A percentile compares a stretch with the other conserved stretches of the same genome.
Evolutionary conservation across 192 early-diverging fungal genomes (phyloP).

Genomic region (Rhizophagus clarus): DNA sequence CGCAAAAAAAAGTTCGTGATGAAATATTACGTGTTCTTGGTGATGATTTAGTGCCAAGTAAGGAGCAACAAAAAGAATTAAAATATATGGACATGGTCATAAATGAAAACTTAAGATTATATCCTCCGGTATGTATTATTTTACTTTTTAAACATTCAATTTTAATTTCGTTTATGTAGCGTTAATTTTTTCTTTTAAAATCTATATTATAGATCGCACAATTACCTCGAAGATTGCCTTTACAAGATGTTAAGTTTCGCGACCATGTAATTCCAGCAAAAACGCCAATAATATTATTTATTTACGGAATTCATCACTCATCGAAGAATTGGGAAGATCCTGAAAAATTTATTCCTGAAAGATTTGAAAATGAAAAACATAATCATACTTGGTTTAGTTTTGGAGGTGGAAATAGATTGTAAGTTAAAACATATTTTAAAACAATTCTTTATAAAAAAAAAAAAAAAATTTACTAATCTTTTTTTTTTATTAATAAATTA

Average conservation of each 20-base stretch:
- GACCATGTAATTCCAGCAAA: background rate
- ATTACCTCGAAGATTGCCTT: background rate
- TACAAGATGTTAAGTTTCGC: background rate
- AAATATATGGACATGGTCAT: slow-evolving; percentile 4
- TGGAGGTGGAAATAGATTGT: background rate
- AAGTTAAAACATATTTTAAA: background rate
- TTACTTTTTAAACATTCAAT: background rate
- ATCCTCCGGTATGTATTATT: background rate
- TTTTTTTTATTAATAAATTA: background rate
- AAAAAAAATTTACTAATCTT: too few relatives aligned
- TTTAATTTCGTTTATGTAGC: background rate
- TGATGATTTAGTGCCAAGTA: background rate
- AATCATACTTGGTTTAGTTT: background rate
- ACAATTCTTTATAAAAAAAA: too few relatives aligned
- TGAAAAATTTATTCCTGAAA: slow-evolving; percentile 6
- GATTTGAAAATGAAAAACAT: background rate
- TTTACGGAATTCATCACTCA: background rate
- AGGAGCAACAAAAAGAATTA: background rate
- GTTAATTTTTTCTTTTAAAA: background rate
- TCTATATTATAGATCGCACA: background rate
- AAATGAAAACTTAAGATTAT: background rate
- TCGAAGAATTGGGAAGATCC: background rate
- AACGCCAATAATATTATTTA: background rate
- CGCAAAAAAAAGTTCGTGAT: background rate
- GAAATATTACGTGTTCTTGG: background rate